These are phyloP conservation scores for Talaromyces marneffei DNA, from an alignment of 2,329 filamentous ascomycete genomes.

Conservation along the genomic window DNA sequence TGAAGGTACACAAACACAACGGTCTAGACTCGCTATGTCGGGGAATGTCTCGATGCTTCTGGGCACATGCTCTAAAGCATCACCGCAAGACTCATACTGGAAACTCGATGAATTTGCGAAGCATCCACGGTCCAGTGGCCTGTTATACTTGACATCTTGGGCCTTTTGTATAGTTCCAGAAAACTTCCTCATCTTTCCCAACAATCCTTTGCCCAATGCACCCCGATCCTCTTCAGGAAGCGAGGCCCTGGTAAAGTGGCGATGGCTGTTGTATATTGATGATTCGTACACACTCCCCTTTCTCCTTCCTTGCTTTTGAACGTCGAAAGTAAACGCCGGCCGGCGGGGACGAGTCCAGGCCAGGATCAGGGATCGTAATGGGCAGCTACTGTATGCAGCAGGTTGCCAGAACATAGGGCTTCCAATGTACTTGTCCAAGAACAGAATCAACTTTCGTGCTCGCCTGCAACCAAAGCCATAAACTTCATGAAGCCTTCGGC, in stretches of 20 bases:
- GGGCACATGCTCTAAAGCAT: neutral
- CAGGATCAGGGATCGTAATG: no score
- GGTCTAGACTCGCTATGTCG: neutral
- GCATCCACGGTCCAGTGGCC: neutral
- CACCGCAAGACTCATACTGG: neutral
- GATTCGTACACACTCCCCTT: neutral
- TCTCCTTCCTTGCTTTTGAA: neutral
- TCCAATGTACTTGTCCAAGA: neutral
- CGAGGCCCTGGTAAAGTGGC: neutral
- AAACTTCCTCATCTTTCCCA: neutral
- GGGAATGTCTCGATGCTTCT: no score
- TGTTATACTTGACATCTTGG: neutral
- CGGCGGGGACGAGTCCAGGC: neutral
- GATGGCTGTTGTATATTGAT: neutral
- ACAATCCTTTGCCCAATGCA: neutral
- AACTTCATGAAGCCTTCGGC: conserved; percentile 37
- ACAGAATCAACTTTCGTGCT: neutral
- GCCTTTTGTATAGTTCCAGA: neutral
- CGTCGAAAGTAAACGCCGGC: neutral
- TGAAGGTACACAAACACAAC: neutral
- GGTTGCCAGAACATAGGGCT: neutral
- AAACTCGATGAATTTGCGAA: neutral
- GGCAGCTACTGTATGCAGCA: neutral
- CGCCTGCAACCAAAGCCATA: conserved; percentile 27
- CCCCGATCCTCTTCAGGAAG: neutral